Evolutionary conservation across 331 rosid species (phyloP), one percentile per base, ranked within the genome.

Genomic region (Quercus lobata): DNA sequence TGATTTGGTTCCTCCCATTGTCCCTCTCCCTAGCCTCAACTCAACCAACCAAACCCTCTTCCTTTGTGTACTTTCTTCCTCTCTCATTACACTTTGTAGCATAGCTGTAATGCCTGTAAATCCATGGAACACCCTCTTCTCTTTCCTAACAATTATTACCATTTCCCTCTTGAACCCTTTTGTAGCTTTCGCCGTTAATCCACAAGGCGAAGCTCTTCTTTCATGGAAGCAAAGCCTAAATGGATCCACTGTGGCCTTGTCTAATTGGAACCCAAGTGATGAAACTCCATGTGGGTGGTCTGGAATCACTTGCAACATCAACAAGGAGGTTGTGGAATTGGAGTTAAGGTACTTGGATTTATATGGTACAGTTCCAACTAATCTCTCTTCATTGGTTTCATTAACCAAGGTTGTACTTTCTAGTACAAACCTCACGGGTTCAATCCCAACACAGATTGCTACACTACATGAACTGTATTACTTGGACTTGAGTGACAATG

Each of bases 401-500:
- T 76, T 95, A 74, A 87, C 16, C 37, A 91, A 76, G 81, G 86
- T 95, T 17, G 81, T 90, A 63, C 81, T 95, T 15, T 77, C 93
- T 0, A 97, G 94, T 37, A 79, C 91, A 15, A 95, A 95, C 71
- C 94, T 95, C 86, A 90, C 96, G 2, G 99, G 99, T 35, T 76
- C 91, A 9, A 90, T 95, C 74, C 99, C 99, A 1, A 85, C 74
- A 72, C 89, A 89, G 75, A 84, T 95, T 65, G 85, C 84, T 12
- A 19, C 6, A 12, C 93, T 95, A 6, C 41, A 17, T 3, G 85
- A 84, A 49, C 79, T 95, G 66, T 77, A 52, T 29, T 58, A 53
- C 81, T 83, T 95, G 76, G 98, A 95, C 84, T 75, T 93, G n/a
- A 91, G 98, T 79, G 94, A 89, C 82, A 95, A 95, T 87, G 89